Evolutionary conservation across 2,329 filamentous ascomycete genomes (phyloP).

Genomic region (Sporothrix protearum): DNA sequence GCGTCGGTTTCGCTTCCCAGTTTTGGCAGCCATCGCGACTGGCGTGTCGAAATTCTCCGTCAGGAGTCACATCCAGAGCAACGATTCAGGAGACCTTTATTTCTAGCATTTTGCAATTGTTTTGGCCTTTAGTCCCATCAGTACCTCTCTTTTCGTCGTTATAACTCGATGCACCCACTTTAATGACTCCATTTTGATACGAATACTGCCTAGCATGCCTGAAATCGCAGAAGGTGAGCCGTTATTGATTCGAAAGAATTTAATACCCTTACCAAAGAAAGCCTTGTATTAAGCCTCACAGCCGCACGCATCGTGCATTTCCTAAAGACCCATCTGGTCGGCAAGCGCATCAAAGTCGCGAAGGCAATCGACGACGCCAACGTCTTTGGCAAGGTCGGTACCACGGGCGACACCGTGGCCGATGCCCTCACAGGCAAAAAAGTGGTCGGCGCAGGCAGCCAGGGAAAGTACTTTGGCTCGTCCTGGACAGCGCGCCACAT

Average conservation of each 20-base stretch:
- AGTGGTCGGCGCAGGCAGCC: constrained; percentile 65
- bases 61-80: constrained; percentile 12
- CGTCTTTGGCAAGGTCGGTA: constrained; percentile 88
- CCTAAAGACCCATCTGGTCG: constrained; percentile 76
- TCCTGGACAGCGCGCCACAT: constrained; percentile 76
- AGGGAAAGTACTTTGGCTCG: constrained; percentile 89
- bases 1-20: constrained; percentile 32
- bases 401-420: constrained; percentile 69
- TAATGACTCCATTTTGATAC: not conserved
- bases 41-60: not conserved
- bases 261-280: not conserved
- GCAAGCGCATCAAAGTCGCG: constrained; percentile 70
- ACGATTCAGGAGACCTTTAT: not conserved
- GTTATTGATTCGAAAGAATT: not conserved
- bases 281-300: not conserved
- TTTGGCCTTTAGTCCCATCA: not conserved
- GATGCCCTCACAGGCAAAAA: constrained; percentile 71
- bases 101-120: not conserved
- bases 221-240: constrained; percentile 58
- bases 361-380: constrained; percentile 73
- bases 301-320: constrained; percentile 77
- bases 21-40: not conserved
- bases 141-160: not conserved
- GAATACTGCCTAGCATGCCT: constrained; percentile 45
- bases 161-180: not conserved